Base-by-base conservation (phyloP, 2,329 filamentous ascomycete genomes). In the Trichoderma sp. region DNA sequence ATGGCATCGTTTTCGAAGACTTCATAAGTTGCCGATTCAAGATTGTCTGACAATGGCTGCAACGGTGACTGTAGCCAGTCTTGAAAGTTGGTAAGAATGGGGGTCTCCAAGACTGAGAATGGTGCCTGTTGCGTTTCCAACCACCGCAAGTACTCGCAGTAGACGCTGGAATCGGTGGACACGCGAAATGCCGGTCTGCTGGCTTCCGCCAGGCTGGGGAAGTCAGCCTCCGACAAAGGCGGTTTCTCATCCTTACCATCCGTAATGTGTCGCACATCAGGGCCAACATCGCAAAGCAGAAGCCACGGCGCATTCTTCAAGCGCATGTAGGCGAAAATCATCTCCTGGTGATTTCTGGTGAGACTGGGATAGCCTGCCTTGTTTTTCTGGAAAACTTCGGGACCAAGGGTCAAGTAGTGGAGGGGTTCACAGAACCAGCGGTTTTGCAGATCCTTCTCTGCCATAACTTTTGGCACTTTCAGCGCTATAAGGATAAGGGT, bases 1-100 rank as follows among this genome's bases (percentile, higher is more conserved):
- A 99, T 92, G 0, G 96, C 96, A 72, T 99, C 96, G 73, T 96
- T 96, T 79, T 99, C 96, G 75, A 99, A 99, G 2, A 98, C 95
- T 77, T 99, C 96, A 79, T 99, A 99, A 0, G 96, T 99, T 52
- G 97, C 92, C 58, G 94, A 97, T 78, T 99, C 96, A 16, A 99
- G 85, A 74, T 99, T 99, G 79, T 99, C 96, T 0, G 95, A 95
- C 16, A 99, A 85, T 0, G 96, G 96, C 78, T 99, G 96, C 51
- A 99, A 84, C 2, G 96, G 96, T 2, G 94, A 94, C 79, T 99
- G 96, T 13, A 99, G 85, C 85, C 96, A 99, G 79, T 99, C 96
- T 76, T 99, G 96, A 87, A 89, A 86, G 73, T 82, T 86, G 5
- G 82, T 84, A 68, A 89, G 76, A 1, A 84, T 85, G 2, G 81